Percentiles rank a stretch among this genome's conserved stretches.
Evolutionary conservation across 1,284 basidiomycete genomes (phyloP).

Genomic region (Peniophora sp.): DNA sequence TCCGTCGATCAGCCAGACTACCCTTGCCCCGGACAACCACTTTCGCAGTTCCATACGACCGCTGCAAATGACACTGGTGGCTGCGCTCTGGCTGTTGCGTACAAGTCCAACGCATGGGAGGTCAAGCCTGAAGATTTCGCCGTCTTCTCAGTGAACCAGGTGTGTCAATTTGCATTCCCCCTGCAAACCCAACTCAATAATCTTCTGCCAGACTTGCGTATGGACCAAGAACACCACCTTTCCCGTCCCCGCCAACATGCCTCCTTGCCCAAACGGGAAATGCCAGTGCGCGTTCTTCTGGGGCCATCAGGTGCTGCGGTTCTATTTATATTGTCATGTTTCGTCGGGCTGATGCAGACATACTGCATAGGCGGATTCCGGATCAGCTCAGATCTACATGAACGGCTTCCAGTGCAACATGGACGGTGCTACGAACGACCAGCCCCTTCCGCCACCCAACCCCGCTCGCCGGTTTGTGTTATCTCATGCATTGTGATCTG

Average conservation of each 20-base stretch:
- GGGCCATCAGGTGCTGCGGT: constrained; percentile 20
- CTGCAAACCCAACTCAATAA: no score
- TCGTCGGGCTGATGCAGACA: background rate
- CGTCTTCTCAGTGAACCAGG: constrained; percentile 27
- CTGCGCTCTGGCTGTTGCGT: constrained; percentile 28
- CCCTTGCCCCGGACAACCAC: constrained; percentile 5
- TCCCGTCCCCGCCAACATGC: constrained; percentile 23
- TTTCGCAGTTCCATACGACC: constrained; percentile 13
- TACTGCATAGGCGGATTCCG: constrained; percentile 24
- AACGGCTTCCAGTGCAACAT: constrained; percentile 69
- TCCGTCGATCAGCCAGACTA: constrained; percentile 6
- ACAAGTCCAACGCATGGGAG: constrained; percentile 20
- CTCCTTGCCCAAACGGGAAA: constrained; percentile 33
- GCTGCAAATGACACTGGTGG: constrained; percentile 19
- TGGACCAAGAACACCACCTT: constrained; percentile 23
- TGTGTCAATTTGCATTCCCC: no score
- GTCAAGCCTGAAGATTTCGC: constrained; percentile 27
- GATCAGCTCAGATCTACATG: constrained; percentile 56
- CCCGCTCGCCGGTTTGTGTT: constrained; percentile 32
- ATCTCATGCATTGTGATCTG: background rate
- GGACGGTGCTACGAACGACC: constrained; percentile 43
- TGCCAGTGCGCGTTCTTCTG: constrained; percentile 72
- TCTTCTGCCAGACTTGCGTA: constrained; percentile 21
- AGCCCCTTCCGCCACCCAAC: constrained; percentile 42
- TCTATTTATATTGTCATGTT: background rate